A percentile compares a stretch with the other conserved stretches of the same genome.
These are phyloP conservation scores for Penicillium diatomitis DNA, from an alignment of 495 filamentous ascomycete genomes.

Conservation along the genomic window DNA sequence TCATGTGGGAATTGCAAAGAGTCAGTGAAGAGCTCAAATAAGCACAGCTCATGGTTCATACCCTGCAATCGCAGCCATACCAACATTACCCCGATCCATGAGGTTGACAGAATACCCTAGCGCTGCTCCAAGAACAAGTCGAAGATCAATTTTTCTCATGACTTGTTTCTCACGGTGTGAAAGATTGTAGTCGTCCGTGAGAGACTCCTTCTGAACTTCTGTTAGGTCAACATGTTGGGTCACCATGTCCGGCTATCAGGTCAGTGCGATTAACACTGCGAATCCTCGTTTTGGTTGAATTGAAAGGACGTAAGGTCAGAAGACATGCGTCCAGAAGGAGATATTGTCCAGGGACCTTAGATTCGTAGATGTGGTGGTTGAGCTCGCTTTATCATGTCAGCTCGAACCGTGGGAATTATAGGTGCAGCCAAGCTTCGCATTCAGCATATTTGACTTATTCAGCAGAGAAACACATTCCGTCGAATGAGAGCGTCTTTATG, in stretches of 20 bases:
- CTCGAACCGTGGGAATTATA: too few relatives aligned
- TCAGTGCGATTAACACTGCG: too few relatives aligned
- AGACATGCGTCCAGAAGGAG: too few relatives aligned
- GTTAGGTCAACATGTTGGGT: not conserved
- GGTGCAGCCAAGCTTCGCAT: too few relatives aligned
- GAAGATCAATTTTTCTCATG: conserved; percentile 43
- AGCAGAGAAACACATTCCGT: too few relatives aligned
- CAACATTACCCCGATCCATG: conserved; percentile 53
- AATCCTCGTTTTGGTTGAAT: too few relatives aligned
- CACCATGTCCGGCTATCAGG: not conserved
- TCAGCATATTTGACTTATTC: too few relatives aligned
- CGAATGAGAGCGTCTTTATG: too few relatives aligned
- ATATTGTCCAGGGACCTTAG: too few relatives aligned
- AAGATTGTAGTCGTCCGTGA: not conserved
- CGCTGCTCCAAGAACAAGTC: conserved; percentile 45
- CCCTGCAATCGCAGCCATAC: conserved; percentile 45
- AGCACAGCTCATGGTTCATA: conserved; percentile 23
- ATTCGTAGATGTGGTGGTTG: too few relatives aligned
- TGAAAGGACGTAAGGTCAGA: too few relatives aligned
- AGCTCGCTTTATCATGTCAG: too few relatives aligned
- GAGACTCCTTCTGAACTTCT: not conserved
- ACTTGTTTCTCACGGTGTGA: conserved; percentile 2
- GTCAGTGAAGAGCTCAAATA: not conserved
- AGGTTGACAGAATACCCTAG: conserved; percentile 47
- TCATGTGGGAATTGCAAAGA: not conserved